These are phyloP conservation scores for Alternaria arborescens DNA, from an alignment of 2,329 filamentous ascomycete genomes.

Conservation along the genomic window DNA sequence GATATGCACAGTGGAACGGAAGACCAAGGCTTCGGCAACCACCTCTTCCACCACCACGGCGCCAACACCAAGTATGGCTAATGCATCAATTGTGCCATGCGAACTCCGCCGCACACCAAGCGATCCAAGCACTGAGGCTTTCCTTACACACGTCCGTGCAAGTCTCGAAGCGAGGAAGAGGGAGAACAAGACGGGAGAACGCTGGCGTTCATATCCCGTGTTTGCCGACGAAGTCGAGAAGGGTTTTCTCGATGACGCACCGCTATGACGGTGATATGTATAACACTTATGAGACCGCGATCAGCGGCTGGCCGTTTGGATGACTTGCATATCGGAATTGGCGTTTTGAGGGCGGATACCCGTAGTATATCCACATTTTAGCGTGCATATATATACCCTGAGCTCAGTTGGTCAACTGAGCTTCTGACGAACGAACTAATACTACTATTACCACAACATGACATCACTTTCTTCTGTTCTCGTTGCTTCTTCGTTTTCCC, in stretches of 20 bases:
- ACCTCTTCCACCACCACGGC: background rate
- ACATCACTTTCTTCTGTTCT: background rate
- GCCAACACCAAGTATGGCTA: background rate
- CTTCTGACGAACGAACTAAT: background rate
- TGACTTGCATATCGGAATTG: background rate
- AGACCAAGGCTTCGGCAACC: background rate
- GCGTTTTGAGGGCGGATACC: slow-evolving; percentile 6
- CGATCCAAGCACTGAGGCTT: slow-evolving; percentile 15
- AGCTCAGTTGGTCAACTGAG: slow-evolving; percentile 2
- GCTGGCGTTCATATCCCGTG: slow-evolving; percentile 13
- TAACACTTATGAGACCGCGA: background rate
- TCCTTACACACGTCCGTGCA: slow-evolving; percentile 23
- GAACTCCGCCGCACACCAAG: slow-evolving; percentile 12
- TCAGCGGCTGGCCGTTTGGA: background rate
- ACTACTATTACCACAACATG: background rate
- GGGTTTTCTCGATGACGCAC: slow-evolving; percentile 20
- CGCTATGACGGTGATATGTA: slow-evolving; percentile 10
- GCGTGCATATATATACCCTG: background rate
- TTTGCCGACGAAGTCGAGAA: slow-evolving; percentile 23
- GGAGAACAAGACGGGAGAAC: slow-evolving; percentile 2
- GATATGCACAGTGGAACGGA: slow-evolving; percentile 8
- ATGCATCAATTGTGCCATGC: background rate
- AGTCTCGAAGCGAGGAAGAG: slow-evolving; percentile 23
- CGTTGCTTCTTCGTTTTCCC: background rate
- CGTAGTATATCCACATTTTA: slow-evolving; percentile 4